Conservation (phyloP, 73 alveolate genomes). For the Tetrahymena thermophila region DNA sequence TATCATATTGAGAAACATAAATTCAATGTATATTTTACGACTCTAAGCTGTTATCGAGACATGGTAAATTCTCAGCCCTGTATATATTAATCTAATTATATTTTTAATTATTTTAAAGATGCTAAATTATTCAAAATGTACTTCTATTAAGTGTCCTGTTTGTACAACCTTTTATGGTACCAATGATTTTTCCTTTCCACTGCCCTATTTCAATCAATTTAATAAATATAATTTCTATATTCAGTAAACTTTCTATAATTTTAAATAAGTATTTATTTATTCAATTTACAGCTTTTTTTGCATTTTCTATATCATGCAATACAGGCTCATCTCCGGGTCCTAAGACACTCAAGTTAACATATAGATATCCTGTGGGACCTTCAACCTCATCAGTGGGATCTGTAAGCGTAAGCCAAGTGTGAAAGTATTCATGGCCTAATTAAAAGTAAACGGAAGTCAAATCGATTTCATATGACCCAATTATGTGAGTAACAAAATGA, state of each 20-base stretch:
- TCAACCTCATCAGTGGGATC: slow-evolving; percentile 64
- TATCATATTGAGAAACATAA: background rate
- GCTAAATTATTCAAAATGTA: slow-evolving; percentile 41
- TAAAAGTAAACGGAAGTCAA: slow-evolving; percentile 17
- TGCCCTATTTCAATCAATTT: slow-evolving; percentile 2
- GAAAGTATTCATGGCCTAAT: slow-evolving; percentile 60
- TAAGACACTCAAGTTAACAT: slow-evolving; percentile 46
- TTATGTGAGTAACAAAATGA: slow-evolving; percentile 20
- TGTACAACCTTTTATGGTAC: slow-evolving; percentile 14
- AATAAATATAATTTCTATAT: background rate
- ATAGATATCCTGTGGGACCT: slow-evolving; percentile 53
- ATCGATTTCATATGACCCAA: slow-evolving; percentile 39
- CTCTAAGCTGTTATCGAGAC: background rate
- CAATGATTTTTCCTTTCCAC: slow-evolving; percentile 17
- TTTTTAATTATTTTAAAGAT: slow-evolving; percentile 24
- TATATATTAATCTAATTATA: background rate
- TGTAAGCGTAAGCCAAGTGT: slow-evolving; percentile 59
- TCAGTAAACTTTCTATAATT: background rate
- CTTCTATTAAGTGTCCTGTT: slow-evolving; percentile 25
- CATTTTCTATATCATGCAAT: slow-evolving; percentile 60
- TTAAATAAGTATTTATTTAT: slow-evolving; percentile 18
- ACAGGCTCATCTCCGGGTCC: slow-evolving; percentile 83
- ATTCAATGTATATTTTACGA: background rate
- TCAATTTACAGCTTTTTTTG: slow-evolving; percentile 14
- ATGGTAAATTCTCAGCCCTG: background rate